Percentiles rank a stretch among this genome's conserved stretches.
These are phyloP conservation scores for Penicillium canariense DNA, from an alignment of 495 filamentous ascomycete genomes.

Conservation along the genomic window DNA sequence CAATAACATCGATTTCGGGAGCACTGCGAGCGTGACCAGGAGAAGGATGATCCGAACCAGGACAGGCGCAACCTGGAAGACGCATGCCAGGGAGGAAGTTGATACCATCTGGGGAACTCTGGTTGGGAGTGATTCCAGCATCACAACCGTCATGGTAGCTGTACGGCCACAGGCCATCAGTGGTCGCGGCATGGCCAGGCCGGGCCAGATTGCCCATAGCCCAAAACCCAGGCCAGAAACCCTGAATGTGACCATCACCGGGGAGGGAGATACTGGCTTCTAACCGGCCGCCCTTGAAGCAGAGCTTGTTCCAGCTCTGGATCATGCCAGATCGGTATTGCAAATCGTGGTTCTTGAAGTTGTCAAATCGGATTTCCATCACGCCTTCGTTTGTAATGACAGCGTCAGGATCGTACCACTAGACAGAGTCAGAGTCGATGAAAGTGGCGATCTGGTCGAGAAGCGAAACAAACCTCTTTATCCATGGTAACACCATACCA, in stretches of 20 bases:
- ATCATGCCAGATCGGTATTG: conserved; percentile 79
- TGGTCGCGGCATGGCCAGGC: conserved; percentile 66
- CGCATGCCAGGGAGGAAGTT: conserved; percentile 72
- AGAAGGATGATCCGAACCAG: conserved; percentile 63
- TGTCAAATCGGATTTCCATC: conserved; percentile 65
- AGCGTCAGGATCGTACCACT: conserved; percentile 83
- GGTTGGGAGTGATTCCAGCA: conserved; percentile 74
- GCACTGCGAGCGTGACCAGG: conserved; percentile 69
- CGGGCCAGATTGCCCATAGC: conserved; percentile 73
- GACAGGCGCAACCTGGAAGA: conserved; percentile 68
- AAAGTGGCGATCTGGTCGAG: background rate
- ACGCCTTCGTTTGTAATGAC: conserved; percentile 65
- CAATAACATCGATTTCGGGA: conserved; percentile 75
- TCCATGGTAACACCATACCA: conserved; percentile 81
- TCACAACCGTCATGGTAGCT: conserved; percentile 73
- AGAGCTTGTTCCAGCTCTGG: conserved; percentile 78
- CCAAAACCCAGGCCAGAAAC: conserved; percentile 84
- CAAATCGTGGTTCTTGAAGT: conserved; percentile 65
- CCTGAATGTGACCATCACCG: conserved; percentile 62
- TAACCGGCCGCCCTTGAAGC: conserved; percentile 73
- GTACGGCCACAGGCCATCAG: conserved; percentile 78
- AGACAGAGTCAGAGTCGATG: background rate
- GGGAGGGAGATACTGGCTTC: conserved; percentile 77
- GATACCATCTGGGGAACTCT: conserved; percentile 65
- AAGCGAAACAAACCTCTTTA: conserved; percentile 53